A percentile compares a stretch with the other conserved stretches of the same genome.
These are phyloP conservation scores for Magnaporthiopsis incrustans DNA, from an alignment of 2,329 filamentous ascomycete species.

Conservation along the genomic window DNA sequence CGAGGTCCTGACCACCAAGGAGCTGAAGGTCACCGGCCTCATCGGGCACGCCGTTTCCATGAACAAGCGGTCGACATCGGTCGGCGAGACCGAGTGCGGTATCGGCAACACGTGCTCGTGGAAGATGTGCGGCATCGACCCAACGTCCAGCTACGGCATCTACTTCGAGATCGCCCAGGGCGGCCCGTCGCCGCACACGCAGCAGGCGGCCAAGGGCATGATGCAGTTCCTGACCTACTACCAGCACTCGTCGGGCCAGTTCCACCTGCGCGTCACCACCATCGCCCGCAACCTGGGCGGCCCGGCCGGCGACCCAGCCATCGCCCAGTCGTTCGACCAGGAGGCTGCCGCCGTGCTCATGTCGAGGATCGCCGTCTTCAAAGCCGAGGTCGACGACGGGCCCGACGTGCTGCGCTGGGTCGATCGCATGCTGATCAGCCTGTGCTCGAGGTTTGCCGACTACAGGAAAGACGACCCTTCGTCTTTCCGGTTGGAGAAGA, in stretches of 20 bases:
- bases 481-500: conserved; percentile 95
- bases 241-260: conserved; percentile 93
- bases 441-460: conserved; percentile 94
- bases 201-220: conserved; percentile 84
- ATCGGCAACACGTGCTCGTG: conserved; percentile 98
- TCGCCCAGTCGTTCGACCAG: conserved; percentile 96
- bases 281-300: conserved; percentile 86
- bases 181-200: conserved; percentile 66
- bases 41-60: conserved; percentile 95
- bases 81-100: conserved; percentile 95
- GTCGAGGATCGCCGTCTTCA: conserved; percentile 98
- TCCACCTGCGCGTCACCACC: conserved; percentile 91
- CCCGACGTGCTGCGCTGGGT: conserved; percentile 98
- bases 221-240: conserved; percentile 99
- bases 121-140: conserved; percentile 99
- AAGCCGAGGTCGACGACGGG: conserved; percentile 95
- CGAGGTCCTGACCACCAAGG: conserved; percentile 94
- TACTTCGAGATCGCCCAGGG: conserved; percentile 98
- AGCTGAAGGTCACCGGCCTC: conserved; percentile 93
- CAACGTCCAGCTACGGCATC: conserved; percentile 84
- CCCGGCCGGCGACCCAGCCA: conserved; percentile 85
- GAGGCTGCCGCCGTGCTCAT: conserved; percentile 96
- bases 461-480: conserved; percentile 97
- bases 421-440: conserved; percentile 92
- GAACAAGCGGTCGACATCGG: conserved; percentile 96